These are phyloP conservation scores for Skeletonema tropicum DNA, from an alignment of 108 stramenopile genomes.

Conservation along the genomic window DNA sequence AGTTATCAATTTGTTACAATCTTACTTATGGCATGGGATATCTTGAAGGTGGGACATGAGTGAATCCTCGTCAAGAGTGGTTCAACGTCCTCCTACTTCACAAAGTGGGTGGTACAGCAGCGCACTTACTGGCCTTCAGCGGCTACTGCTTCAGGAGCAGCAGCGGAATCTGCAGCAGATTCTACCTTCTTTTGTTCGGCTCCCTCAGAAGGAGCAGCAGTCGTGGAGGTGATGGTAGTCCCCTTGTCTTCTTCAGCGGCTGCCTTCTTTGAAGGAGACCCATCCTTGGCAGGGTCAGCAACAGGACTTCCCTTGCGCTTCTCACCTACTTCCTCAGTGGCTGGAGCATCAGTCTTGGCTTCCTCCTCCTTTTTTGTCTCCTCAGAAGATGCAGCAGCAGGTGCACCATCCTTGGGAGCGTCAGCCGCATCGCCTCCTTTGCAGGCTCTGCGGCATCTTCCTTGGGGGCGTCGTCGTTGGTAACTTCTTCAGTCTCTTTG, in stretches of 20 bases:
- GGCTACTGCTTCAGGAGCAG: not conserved
- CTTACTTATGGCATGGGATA: not conserved
- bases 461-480: not conserved
- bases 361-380: not conserved
- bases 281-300: conserved; percentile 8
- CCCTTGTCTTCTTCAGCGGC: not conserved
- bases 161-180: conserved; percentile 3
- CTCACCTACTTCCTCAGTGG: not conserved
- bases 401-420: not conserved
- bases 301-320: not conserved
- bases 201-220: not conserved
- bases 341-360: not conserved
- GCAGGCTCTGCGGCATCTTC: not conserved
- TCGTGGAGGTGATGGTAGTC: not conserved
- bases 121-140: conserved; percentile 12
- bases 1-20: conserved; percentile 5
- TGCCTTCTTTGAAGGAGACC: conserved; percentile 16
- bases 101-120: not conserved
- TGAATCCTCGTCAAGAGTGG: not conserved
- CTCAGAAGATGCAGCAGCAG: not conserved
- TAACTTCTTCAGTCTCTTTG: not conserved
- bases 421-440: not conserved
- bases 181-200: conserved; percentile 4
- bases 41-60: not conserved
- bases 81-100: not conserved